Base-by-base conservation (phyloP, 306 rosid species). In the apple (Malus domestica) region DNA sequence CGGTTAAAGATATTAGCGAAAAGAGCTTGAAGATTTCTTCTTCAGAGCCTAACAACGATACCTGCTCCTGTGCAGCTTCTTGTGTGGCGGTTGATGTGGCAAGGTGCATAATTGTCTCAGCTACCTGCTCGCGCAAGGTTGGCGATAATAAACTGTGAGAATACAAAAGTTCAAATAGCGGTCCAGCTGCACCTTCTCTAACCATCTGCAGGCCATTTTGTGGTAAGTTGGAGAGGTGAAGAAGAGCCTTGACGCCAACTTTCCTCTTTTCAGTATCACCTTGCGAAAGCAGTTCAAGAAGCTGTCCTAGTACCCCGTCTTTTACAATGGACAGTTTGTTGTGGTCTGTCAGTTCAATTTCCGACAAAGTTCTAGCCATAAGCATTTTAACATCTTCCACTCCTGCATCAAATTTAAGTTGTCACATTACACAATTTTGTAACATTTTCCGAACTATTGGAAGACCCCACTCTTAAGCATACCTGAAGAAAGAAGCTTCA, bases 401-500 rank as follows among this genome's bases (percentile, higher is more conserved):
- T 62, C 95, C 92, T 86, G 79, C 79, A 81, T 76, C 52, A 73
- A 77, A 58, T 63, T 23, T 49, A 62, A 25, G 70, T 19, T 49
- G 33, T 79, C 49, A 51, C 33, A 51, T 76, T 40, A 52, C 51
- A 65, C 27, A 16, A 18, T 0, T 13, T 13, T 16, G 20, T 51
- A 32, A 38, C 64, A 64, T 57, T 73, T 6, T 52, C 49, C 54
- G 30, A 38, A 59, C 6, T 30, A 44, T 67, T 57, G n/a, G 33
- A 59, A 22, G 2, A 27, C 59, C 8, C 19, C 29, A 49, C 76
- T 54, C 76, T 35, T 65, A 46, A 76, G 75, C 82, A 67, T 82
- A 91, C 96, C 96, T 89, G 93, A 78, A 68, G 81, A 87, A 75
- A 91, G 92, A 67, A 73, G 84, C 69, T 40, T 79, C 82, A 91